Evolutionary conservation across 345 rosid species (phyloP), one percentile per base, ranked within the genome.

Genomic region (Geranium brycei): DNA sequence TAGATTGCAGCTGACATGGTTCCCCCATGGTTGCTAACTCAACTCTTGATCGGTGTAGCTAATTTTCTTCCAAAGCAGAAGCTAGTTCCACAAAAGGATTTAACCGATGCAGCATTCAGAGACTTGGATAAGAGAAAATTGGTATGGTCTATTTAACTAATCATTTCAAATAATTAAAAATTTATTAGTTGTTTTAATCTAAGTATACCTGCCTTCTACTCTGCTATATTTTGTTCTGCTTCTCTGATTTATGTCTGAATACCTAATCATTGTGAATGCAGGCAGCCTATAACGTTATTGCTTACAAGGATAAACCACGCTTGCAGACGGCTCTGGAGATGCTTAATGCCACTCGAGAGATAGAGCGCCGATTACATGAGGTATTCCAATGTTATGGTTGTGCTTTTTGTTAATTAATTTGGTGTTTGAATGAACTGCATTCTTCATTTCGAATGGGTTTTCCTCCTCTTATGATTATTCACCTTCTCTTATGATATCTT

Each of bases 1-100:
- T 76, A 93, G 99, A 88, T 93, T 73, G 87, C 97, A 68, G 99
- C 88, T 66, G 85, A 88, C 73, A 75, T 93, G 84, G 79, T 75
- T 68, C 99, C 99, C 12, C 87, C 92, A 8, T 69, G 73, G 61
- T 35, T 85, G 1, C 31, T 91, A 65, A 78, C 76, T 53, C 78
- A 82, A 71, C 19, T 93, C 23, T 80, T 93, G 72, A 88, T 91
- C 0, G 89, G 85, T 38, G 47, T 93, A 5, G 88, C 97, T 58
- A 78, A 69, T 64, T 40, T 93, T 73, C 83, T 93, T 58, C 99
- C 97, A 4, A 90, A 63, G 76, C 75, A 69, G 30, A 93, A 93
- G 85, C 72, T 88, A 69, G 99, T 93, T 68, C 99, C 97, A 19
- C 89, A 84, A 66, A 87, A 83, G 79, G 87, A 91, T 75, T 62